Conservation (phyloP, 2,329 filamentous ascomycete species). For the Pseudocercospora ulei region DNA sequence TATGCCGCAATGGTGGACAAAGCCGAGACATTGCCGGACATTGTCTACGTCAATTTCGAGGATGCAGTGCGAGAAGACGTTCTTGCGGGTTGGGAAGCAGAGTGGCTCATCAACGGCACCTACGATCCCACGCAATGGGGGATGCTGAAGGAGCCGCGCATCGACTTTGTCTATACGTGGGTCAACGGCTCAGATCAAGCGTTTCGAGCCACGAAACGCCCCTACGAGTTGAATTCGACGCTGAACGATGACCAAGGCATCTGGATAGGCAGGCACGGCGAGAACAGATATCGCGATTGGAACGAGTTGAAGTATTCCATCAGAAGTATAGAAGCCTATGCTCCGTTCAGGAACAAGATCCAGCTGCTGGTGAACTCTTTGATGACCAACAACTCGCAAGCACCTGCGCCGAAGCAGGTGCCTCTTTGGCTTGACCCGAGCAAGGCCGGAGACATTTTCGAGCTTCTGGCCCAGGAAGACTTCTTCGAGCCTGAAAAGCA, state of each 20-base stretch:
- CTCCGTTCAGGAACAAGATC: slow-evolving; percentile 13
- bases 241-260: slow-evolving; percentile 5
- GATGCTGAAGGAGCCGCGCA: slow-evolving; percentile 3
- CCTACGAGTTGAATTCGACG: slow-evolving; percentile 6
- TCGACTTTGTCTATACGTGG: slow-evolving; percentile 9
- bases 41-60: slow-evolving; percentile 5
- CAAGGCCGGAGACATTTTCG: neutral
- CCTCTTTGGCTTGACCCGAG: slow-evolving; percentile 1
- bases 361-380: slow-evolving; percentile 19
- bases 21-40: slow-evolving; percentile 1
- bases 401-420: neutral
- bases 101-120: slow-evolving; percentile 6
- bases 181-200: slow-evolving; percentile 4
- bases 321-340: slow-evolving; percentile 5
- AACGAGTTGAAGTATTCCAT: slow-evolving; percentile 13
- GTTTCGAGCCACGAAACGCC: slow-evolving; percentile 1
- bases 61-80: slow-evolving; percentile 3
- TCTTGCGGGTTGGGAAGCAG: slow-evolving; percentile 4
- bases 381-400: neutral
- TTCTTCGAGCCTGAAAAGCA: slow-evolving; percentile 7
- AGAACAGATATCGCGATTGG: slow-evolving; percentile 10
- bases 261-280: slow-evolving; percentile 1
- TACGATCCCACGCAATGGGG: slow-evolving; percentile 5
- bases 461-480: slow-evolving; percentile 6
- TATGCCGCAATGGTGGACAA: slow-evolving; percentile 4